A percentile compares a stretch with the other conserved stretches of the same genome.
Evolutionary conservation across 2,329 filamentous ascomycete species (phyloP).

Genomic region (Cladophialophora psammophila): DNA sequence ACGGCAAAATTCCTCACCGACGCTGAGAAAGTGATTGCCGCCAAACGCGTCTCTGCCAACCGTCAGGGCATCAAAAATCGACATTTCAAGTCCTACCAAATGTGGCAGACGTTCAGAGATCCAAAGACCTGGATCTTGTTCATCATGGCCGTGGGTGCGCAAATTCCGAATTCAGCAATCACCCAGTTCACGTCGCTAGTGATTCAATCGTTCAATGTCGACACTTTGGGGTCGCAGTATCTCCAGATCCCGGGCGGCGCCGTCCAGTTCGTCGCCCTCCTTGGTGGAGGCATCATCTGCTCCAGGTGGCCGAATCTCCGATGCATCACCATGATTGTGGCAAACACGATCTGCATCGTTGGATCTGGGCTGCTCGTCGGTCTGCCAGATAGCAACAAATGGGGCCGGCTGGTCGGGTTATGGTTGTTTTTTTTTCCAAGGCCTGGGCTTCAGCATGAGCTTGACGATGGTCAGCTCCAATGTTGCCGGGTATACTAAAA

Average conservation of each 20-base stretch:
- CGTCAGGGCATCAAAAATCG: conserved; percentile 63
- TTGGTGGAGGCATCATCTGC: conserved; percentile 61
- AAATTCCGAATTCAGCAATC: conserved; percentile 64
- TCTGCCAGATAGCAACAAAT: conserved; percentile 60
- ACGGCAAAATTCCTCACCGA: conserved; percentile 44
- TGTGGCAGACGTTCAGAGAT: conserved; percentile 58
- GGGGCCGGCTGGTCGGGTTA: conserved; percentile 64
- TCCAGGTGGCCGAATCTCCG: conserved; percentile 59
- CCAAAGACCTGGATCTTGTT: conserved; percentile 68
- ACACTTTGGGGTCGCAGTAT: conserved; percentile 62
- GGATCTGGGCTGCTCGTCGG: conserved; percentile 62
- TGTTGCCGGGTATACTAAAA: conserved; percentile 40
- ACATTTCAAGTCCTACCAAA: conserved; percentile 57
- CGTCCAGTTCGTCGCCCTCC: conserved; percentile 62
- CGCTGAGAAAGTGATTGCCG: conserved; percentile 56
- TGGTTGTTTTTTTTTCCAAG: conserved; percentile 66
- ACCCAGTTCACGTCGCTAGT: conserved; percentile 60
- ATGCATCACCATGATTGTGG: conserved; percentile 63
- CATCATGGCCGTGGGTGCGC: conserved; percentile 60
- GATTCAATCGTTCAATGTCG: conserved; percentile 57
- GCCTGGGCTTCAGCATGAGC: conserved; percentile 61
- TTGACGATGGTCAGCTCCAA: conserved; percentile 58
- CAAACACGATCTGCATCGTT: conserved; percentile 63
- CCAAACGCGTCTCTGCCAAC: conserved; percentile 61
- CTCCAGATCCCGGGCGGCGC: conserved; percentile 68